Conservation (phyloP, 768 basidiomycete species). For the Tricholoma sp. region DNA sequence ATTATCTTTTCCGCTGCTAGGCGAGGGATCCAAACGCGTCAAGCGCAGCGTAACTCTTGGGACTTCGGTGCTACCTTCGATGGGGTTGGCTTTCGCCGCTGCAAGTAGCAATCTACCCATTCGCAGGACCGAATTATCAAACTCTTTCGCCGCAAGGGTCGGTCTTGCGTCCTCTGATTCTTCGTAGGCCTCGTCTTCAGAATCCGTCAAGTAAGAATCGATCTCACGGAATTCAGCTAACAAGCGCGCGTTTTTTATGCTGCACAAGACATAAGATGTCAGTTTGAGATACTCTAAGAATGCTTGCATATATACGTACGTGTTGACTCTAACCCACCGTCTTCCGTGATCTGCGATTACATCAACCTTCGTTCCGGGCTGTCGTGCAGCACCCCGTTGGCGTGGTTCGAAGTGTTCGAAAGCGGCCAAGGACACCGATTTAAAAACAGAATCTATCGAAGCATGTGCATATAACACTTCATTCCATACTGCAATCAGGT, state of each 20-base stretch:
- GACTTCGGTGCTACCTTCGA: conserved; percentile 31
- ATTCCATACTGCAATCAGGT: conserved; percentile 78
- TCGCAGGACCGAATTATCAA: conserved; percentile 70
- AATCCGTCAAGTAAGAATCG: conserved; percentile 72
- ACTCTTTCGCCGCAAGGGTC: conserved; percentile 41
- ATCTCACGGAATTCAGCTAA: conserved; percentile 79
- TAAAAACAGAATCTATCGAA: conserved; percentile 57
- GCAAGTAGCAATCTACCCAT: conserved; percentile 65
- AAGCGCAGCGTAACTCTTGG: conserved; percentile 59
- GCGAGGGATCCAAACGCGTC: conserved; percentile 57
- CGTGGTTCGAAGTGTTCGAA: conserved; percentile 10
- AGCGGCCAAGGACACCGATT: conserved; percentile 34
- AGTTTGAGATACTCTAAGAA: not conserved
- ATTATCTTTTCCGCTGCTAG: conserved; percentile 19
- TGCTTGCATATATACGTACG: conserved; percentile 44
- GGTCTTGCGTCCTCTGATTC: conserved; percentile 47
- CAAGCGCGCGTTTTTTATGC: conserved; percentile 73
- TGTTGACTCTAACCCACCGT: conserved; percentile 83
- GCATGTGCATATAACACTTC: conserved; percentile 60
- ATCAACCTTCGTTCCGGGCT: conserved; percentile 66
- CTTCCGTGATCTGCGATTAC: conserved; percentile 71
- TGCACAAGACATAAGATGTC: conserved; percentile 21
- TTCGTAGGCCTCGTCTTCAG: conserved; percentile 44
- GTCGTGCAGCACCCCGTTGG: conserved; percentile 19
- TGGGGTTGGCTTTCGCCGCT: conserved; percentile 56